Conservation (phyloP, 192 early-diverging fungal genomes). For the Mortierella claussenii region DNA sequence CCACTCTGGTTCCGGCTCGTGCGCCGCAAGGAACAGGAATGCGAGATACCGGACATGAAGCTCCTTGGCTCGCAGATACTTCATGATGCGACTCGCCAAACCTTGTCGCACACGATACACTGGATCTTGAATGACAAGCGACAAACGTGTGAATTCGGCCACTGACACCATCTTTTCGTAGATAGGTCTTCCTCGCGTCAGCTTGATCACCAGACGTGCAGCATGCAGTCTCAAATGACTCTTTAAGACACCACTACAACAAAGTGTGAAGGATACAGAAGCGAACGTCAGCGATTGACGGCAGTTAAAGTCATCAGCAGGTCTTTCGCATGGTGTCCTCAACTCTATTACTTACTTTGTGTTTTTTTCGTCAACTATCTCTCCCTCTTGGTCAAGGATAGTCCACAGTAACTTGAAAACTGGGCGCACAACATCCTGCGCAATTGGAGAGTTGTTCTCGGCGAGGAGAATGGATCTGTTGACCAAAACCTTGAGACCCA, state of each 20-base stretch:
- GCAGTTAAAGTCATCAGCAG: too few relatives aligned
- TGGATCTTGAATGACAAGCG: constrained; percentile 78
- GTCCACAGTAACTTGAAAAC: constrained; percentile 72
- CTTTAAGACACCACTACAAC: constrained; percentile 47
- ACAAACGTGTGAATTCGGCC: constrained; percentile 66
- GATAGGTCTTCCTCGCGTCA: constrained; percentile 57
- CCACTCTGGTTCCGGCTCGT: constrained; percentile 85
- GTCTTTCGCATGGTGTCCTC: too few relatives aligned
- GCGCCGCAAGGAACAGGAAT: constrained; percentile 81
- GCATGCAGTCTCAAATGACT: constrained; percentile 78
- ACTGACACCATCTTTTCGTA: constrained; percentile 67
- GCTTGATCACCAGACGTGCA: constrained; percentile 69
- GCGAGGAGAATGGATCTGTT: constrained; percentile 65
- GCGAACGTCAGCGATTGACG: neutral
- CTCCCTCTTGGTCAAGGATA: constrained; percentile 73
- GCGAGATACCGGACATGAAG: constrained; percentile 79
- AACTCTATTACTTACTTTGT: constrained; percentile 60
- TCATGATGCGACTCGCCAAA: constrained; percentile 77
- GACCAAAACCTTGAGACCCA: constrained; percentile 73
- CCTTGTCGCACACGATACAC: constrained; percentile 82
- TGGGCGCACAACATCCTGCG: constrained; percentile 55
- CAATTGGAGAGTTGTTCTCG: constrained; percentile 48
- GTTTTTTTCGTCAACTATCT: constrained; percentile 61
- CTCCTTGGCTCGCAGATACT: constrained; percentile 65
- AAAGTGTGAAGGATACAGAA: neutral